Percentiles rank a stretch among this genome's conserved stretches.
Evolutionary conservation across 257 asterid species (phyloP).

Genomic region (Solanum infundibuliforme): DNA sequence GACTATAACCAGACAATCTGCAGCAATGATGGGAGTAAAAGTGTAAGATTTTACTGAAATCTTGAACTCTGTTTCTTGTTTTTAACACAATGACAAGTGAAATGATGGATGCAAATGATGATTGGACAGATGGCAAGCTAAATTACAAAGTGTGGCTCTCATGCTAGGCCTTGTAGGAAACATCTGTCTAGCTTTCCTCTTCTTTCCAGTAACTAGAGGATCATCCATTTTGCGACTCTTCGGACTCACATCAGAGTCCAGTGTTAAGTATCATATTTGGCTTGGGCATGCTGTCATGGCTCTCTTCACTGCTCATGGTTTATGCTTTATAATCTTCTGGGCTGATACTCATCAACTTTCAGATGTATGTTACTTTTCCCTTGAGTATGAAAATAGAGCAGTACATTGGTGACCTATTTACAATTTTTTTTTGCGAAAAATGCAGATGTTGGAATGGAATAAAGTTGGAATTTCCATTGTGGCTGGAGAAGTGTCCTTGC

Average conservation of each 20-base stretch:
- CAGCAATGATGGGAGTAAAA: constrained; percentile 16
- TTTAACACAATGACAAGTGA: not conserved
- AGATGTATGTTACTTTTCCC: constrained; percentile 8
- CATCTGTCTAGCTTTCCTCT: constrained; percentile 45
- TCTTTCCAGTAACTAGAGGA: constrained; percentile 53
- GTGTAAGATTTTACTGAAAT: constrained; percentile 19
- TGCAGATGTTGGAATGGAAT: constrained; percentile 57
- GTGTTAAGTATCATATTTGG: constrained; percentile 73
- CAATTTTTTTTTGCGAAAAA: not conserved
- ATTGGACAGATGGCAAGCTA: constrained; percentile 37
- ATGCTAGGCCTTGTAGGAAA: constrained; percentile 49
- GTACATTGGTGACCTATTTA: not conserved
- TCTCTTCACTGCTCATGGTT: constrained; percentile 43
- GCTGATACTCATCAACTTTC: constrained; percentile 30
- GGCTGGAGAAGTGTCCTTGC: constrained; percentile 53
- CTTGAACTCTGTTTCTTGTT: not conserved
- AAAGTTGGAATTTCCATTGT: constrained; percentile 35
- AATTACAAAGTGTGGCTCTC: constrained; percentile 36
- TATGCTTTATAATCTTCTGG: constrained; percentile 48
- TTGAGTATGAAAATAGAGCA: not conserved
- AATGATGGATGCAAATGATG: not conserved
- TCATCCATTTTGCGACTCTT: constrained; percentile 51
- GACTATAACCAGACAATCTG: constrained; percentile 10
- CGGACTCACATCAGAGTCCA: constrained; percentile 59
- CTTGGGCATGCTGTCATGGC: constrained; percentile 39